Evolutionary conservation across 139 green algal species (phyloP), one percentile per base, ranked within the genome.

Genomic region (Edaphochlamys debaryana): DNA sequence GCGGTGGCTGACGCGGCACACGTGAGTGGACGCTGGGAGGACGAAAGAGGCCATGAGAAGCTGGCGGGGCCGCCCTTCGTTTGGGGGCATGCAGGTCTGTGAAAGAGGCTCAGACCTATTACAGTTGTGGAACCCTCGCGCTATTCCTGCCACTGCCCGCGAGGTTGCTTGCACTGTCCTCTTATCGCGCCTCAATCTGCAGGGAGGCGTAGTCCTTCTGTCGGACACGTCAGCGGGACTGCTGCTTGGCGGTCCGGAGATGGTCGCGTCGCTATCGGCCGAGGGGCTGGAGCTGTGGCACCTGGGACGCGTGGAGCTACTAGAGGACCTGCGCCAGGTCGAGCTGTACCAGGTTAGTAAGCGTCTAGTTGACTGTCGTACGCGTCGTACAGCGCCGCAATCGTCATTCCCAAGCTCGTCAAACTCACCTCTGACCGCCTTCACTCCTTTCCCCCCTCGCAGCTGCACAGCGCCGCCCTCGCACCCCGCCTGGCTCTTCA

Each of bases 271-370:
- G 73, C 36, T 80, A 56, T 37, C 37, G 25, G 56, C 32, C 38
- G 73, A 58, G 30, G 73, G 73, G 22, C 62, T 45, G 56, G 56
- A 32, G 73, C 32, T 80, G 73, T 69, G 56, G 73, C 73, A 80
- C 37, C 73, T 70, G 73, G 73, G 73, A 29, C 54, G 73, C 22
- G 73, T 80, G 73, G 32, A 25, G 56, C 73, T 80, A 38, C 38
- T 27, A 29, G 37, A 69, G 2, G 58, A 52, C 13, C 37, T 69
- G 73, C 19, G 58, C 0, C 30, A 40, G 19, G 73, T 69, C 38
- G 73, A 80, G 73, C 41, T 80, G 56, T 80, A 68, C 56, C 73
- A 80, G 73, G 56, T 70, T 27, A 22, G 30, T 7, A 6, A 6
- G 58, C 54, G 23, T 20, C 22, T 20, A 29, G 54, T 15, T 29